Conservation (phyloP, 805 yeast genomes). For the Clavispora vitiphila region DNA sequence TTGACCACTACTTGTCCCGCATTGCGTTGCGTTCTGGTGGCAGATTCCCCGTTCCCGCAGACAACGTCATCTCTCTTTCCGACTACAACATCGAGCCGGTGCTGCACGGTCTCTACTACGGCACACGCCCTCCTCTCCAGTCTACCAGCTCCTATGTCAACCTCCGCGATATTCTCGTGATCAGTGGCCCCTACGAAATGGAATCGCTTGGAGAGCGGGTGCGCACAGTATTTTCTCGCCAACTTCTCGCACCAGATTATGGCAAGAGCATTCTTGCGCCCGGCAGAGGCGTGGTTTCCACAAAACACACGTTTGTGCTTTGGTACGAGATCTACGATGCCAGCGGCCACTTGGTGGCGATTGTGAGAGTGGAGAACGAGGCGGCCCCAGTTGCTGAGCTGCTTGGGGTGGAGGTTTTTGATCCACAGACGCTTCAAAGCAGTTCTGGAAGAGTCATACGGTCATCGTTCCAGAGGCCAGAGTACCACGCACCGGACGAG, state of each 20-base stretch:
- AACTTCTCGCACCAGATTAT: slow-evolving; percentile 18
- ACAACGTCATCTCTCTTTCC: slow-evolving; percentile 22
- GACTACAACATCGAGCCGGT: slow-evolving; percentile 23
- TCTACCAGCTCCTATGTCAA: slow-evolving; percentile 18
- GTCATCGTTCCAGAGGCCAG: slow-evolving; percentile 8
- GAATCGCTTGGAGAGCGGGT: slow-evolving; percentile 17
- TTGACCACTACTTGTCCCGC: slow-evolving; percentile 3
- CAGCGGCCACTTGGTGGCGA: slow-evolving; percentile 24
- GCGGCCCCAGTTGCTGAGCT: slow-evolving; percentile 8
- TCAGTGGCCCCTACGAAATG: slow-evolving; percentile 13
- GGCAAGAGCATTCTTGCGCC: slow-evolving; percentile 27
- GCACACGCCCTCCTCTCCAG: slow-evolving; percentile 11
- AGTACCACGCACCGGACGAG: slow-evolving; percentile 19
- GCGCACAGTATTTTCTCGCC: slow-evolving; percentile 7
- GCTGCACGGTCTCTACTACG: slow-evolving; percentile 31
- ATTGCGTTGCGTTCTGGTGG: slow-evolving; percentile 7
- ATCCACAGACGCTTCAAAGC: slow-evolving; percentile 26
- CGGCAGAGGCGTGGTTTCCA: slow-evolving; percentile 1
- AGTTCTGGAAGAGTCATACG: not conserved
- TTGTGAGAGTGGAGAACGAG: slow-evolving; percentile 23
- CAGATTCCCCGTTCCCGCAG: slow-evolving; percentile 23
- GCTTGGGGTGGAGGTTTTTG: slow-evolving; percentile 20
- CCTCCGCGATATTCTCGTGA: slow-evolving; percentile 20
- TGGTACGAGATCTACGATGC: slow-evolving; percentile 37
- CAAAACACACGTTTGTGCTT: slow-evolving; percentile 20